Percentiles rank a stretch among this genome's conserved stretches.
These are phyloP conservation scores for Hanseniaspora sp. DNA, from an alignment of 1,139 yeast genomes.

Conservation along the genomic window DNA sequence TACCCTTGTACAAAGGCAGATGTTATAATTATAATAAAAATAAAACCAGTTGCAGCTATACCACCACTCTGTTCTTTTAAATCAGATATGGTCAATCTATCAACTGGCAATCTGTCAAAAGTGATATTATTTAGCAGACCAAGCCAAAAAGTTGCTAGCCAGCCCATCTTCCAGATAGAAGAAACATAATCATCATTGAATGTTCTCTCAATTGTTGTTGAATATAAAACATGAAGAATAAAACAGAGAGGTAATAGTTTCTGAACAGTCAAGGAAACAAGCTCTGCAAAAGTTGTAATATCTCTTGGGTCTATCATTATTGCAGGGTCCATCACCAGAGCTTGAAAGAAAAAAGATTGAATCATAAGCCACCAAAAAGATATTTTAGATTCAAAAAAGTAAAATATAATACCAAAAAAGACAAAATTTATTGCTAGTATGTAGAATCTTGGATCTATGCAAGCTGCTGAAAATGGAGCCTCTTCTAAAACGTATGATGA, in stretches of 20 bases:
- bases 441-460: constrained; percentile 55
- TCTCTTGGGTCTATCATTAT: constrained; percentile 43
- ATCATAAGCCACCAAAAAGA: constrained; percentile 52
- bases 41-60: constrained; percentile 46
- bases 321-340: constrained; percentile 79
- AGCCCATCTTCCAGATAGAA: constrained; percentile 46
- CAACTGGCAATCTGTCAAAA: constrained; percentile 79
- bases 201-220: constrained; percentile 37
- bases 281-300: constrained; percentile 43
- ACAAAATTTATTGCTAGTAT: constrained; percentile 49
- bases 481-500: constrained; percentile 52
- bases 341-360: constrained; percentile 81
- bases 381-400: constrained; percentile 43
- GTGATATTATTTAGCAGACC: constrained; percentile 80
- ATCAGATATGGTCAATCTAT: constrained; percentile 63
- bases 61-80: constrained; percentile 70
- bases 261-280: constrained; percentile 61
- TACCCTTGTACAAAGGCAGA: constrained; percentile 67
- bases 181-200: constrained; percentile 30
- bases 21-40: constrained; percentile 36
- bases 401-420: constrained; percentile 50
- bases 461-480: constrained; percentile 34
- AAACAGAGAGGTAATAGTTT: constrained; percentile 68
- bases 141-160: constrained; percentile 78
- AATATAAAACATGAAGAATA: constrained; percentile 65